These are phyloP conservation scores for Pythium chondricola DNA, from an alignment of 352 stramenopile species.

Conservation along the genomic window DNA sequence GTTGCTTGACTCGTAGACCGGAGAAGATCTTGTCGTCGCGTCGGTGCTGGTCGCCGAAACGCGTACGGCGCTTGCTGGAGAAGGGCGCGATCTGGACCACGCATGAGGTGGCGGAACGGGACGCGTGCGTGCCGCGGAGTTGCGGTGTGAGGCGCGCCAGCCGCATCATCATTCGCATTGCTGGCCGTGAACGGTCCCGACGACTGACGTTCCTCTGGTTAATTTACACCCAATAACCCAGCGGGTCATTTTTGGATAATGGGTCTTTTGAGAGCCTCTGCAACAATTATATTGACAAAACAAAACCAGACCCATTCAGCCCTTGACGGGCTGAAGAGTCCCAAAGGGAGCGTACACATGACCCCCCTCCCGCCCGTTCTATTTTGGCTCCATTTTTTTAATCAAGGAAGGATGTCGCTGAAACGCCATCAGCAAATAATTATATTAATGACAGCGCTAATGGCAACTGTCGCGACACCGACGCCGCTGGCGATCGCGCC, in stretches of 20 bases:
- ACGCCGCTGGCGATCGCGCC: background rate
- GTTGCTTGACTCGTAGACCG: slow-evolving; percentile 24
- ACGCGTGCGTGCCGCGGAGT: no score
- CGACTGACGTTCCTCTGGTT: background rate
- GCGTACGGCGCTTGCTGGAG: slow-evolving; percentile 26
- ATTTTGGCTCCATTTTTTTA: no score
- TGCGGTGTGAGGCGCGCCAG: no score
- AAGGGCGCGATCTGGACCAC: slow-evolving; percentile 1
- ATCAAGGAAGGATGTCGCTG: no score
- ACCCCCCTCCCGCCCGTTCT: no score
- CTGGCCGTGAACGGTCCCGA: background rate
- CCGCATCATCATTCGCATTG: background rate
- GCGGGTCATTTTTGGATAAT: background rate
- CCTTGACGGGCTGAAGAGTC: no score
- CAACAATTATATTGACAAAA: no score
- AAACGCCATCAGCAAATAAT: no score
- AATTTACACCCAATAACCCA: slow-evolving; percentile 6
- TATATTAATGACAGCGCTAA: slow-evolving; percentile 11
- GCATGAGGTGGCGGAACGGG: no score
- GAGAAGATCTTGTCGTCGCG: slow-evolving; percentile 26
- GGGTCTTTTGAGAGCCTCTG: no score
- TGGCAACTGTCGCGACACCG: background rate
- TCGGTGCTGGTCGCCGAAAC: slow-evolving; percentile 7
- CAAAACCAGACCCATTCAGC: no score
- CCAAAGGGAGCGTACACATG: no score